Conservation (phyloP, 2,329 filamentous ascomycete species). For the Penicillium expansum region DNA sequence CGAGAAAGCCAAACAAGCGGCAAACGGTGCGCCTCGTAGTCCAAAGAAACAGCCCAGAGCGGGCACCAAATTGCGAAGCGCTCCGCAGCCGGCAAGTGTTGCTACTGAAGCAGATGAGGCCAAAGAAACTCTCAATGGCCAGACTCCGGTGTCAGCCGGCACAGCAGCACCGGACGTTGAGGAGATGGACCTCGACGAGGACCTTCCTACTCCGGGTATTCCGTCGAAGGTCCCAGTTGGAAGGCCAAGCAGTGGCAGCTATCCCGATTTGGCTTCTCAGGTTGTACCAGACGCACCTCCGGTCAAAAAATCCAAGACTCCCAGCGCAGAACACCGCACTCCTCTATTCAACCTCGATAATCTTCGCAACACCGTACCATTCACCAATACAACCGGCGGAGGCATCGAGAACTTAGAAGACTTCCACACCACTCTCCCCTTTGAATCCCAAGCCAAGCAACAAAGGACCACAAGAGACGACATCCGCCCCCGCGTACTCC, state of each 20-base stretch:
- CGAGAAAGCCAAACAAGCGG: slow-evolving; percentile 27
- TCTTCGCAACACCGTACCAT: slow-evolving; percentile 51
- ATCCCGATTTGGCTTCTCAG: slow-evolving; percentile 19
- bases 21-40: slow-evolving; percentile 30
- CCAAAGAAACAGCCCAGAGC: slow-evolving; percentile 35
- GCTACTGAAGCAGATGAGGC: slow-evolving; percentile 42
- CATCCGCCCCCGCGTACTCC: slow-evolving; percentile 39
- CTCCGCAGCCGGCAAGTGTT: slow-evolving; percentile 37
- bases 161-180: slow-evolving; percentile 30
- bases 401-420: slow-evolving; percentile 56
- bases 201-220: slow-evolving; percentile 20
- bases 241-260: slow-evolving; percentile 12
- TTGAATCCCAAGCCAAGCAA: slow-evolving; percentile 53
- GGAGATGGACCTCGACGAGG: slow-evolving; percentile 50
- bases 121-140: slow-evolving; percentile 29
- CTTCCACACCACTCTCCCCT: slow-evolving; percentile 56
- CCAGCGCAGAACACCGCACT: slow-evolving; percentile 14
- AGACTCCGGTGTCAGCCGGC: slow-evolving; percentile 17
- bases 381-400: slow-evolving; percentile 44
- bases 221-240: slow-evolving; percentile 4
- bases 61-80: slow-evolving; percentile 27
- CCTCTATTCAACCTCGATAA: slow-evolving; percentile 49
- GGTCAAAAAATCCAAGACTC: slow-evolving; percentile 14
- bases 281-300: slow-evolving; percentile 8
- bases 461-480: slow-evolving; percentile 43